Base-by-base conservation (phyloP, 768 basidiomycete genomes). In the Dioszegia hungarica region DNA sequence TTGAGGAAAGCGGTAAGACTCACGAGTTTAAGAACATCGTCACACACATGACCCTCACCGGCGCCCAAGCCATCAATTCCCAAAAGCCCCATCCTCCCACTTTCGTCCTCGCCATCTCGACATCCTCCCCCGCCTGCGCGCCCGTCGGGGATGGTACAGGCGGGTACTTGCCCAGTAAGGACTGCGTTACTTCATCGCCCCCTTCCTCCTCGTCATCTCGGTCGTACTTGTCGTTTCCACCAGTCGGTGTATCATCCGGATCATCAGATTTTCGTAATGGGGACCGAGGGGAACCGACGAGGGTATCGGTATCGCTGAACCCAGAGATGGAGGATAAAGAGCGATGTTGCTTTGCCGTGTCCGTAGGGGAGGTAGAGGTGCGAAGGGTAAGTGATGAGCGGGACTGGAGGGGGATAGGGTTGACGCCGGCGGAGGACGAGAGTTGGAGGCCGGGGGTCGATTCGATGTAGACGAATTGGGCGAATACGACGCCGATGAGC, bases 1-100 rank as follows among this genome's bases (percentile, higher is more conserved):
- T 27, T n/a, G n/a, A n/a, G n/a, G n/a, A n/a, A n/a, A n/a, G n/a
- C n/a, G n/a, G 3, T n/a, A 0, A 29, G 20, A 68, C 72, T 46
- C 29, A 75, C 74, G 65, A 58, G 57, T 66, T 68, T 39, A 74
- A 27, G 43, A 75, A 75, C 52, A 64, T 57, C 15, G 68, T 73
- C 20, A 57, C 38, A 34, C 60, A 52, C 65, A 74, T 67, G 5
- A 72, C 58, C 44, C 58, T 60, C 25, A 75, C 65, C 10, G 63
- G 53, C 45, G 52, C 58, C 20, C 66, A 54, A 15, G 40, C 54
- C 63, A 71, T 69, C 29, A 75, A 43, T 28, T 74, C 63, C 69
- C 67, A 65, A 36, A 75, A 71, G 1, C 67, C 63, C 72, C 72
- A 75, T 17, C 51, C 56, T 11, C 59, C 52, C 34, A 20, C 22